phyloP scores from a whole-genome alignment of 163 green algal species.

The Scenedesmus sp. region DNA sequence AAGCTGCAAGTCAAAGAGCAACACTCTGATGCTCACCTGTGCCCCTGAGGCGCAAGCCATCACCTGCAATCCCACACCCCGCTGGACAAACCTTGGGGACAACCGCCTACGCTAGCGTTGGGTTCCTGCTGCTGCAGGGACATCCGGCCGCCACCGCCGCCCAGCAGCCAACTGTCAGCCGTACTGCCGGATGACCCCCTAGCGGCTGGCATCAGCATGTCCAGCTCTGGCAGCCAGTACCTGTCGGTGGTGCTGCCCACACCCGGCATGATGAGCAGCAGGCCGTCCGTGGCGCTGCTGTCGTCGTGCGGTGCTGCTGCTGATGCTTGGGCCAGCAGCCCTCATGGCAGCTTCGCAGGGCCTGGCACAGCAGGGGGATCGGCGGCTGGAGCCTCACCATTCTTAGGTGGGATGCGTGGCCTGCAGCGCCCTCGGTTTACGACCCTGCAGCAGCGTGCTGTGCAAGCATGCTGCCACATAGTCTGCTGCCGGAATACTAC shows the following conservation, averaged over 20 bases:
- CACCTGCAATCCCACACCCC: no score
- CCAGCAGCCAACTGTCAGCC: neutral
- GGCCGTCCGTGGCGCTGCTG: neutral
- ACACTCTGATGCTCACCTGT: no score
- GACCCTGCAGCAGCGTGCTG: neutral
- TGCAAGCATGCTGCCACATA: neutral
- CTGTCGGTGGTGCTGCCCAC: constrained; percentile 12
- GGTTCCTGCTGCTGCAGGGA: constrained; percentile 14
- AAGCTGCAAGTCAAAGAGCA: no score
- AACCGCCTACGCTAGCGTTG: no score
- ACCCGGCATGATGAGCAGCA: neutral
- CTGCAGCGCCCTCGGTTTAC: no score
- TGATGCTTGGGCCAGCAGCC: constrained; percentile 9
- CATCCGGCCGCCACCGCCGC: constrained; percentile 25
- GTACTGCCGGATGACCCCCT: constrained; percentile 16
- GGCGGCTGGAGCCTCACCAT: no score
- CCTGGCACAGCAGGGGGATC: neutral
- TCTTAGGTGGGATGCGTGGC: neutral
- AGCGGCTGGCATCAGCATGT: constrained; percentile 9
- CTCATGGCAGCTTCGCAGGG: neutral
- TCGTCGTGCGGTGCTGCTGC: constrained; percentile 23
- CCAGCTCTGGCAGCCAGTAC: neutral
- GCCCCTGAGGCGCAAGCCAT: no score
- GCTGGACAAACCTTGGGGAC: no score
- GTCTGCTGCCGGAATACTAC: no score